A percentile compares a stretch with the other conserved stretches of the same genome.
Conservation (phyloP, 139 green algal species). For the Tetraselmis striata region DNA sequence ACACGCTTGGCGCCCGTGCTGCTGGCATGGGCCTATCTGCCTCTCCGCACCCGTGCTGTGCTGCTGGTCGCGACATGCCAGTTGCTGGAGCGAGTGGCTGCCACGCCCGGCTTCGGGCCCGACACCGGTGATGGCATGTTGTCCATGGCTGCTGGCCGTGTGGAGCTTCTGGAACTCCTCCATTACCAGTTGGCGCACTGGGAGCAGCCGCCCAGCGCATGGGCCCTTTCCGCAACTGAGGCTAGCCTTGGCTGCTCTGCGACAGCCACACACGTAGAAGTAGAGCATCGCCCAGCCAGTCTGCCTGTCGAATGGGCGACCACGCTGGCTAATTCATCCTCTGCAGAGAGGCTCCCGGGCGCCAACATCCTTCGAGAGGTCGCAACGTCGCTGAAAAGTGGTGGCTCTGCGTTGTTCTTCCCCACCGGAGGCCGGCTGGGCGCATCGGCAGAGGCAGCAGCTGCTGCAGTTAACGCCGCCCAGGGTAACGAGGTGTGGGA, state of each 20-base stretch:
- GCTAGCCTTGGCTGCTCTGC: background rate
- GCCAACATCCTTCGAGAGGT: background rate
- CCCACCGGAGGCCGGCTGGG: no score
- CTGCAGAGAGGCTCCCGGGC: background rate
- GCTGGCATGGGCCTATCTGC: background rate
- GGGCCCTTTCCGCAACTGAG: background rate
- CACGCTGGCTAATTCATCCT: background rate
- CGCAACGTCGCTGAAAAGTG: background rate
- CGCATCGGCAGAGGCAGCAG: no score
- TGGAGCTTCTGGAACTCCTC: background rate
- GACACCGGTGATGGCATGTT: background rate
- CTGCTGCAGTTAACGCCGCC: no score
- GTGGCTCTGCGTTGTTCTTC: no score
- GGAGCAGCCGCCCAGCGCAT: background rate
- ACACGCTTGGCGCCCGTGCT: background rate
- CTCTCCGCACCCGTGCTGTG: background rate
- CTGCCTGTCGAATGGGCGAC: background rate
- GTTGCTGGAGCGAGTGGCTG: background rate
- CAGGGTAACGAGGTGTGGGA: no score
- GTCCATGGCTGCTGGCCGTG: background rate
- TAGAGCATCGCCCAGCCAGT: no score
- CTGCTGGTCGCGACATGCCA: background rate
- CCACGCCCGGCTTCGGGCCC: background rate
- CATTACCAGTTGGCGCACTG: background rate
- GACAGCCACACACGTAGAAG: no score